A percentile compares a stretch with the other conserved stretches of the same genome.
These are phyloP conservation scores for Talaromyces marneffei DNA, from an alignment of 2,329 filamentous ascomycete genomes.

Conservation along the genomic window DNA sequence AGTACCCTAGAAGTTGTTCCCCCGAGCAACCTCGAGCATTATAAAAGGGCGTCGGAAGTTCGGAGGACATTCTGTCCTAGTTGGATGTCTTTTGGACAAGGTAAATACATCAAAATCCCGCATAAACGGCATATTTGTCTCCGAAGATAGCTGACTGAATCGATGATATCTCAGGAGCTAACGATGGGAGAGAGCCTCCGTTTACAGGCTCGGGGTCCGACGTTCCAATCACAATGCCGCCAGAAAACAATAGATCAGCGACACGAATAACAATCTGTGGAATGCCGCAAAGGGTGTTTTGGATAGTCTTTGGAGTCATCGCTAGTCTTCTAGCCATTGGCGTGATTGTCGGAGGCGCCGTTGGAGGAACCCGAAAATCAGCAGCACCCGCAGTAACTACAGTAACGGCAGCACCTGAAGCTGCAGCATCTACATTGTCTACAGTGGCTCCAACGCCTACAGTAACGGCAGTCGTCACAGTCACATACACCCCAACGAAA, in stretches of 20 bases:
- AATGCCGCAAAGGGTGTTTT: constrained; percentile 4
- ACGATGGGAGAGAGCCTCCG: not conserved
- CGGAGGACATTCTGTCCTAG: not conserved
- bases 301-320: constrained; percentile 4
- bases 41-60: constrained; percentile 2
- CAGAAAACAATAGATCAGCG: not conserved
- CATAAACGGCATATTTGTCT: not conserved
- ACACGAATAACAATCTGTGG: constrained; percentile 4
- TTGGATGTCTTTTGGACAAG: not conserved
- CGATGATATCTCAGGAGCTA: not conserved
- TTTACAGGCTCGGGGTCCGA: not conserved
- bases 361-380: not conserved
- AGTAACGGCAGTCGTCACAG: not conserved
- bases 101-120: not conserved
- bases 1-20: constrained; percentile 11
- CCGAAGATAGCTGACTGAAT: not conserved
- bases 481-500: not conserved
- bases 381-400: not conserved
- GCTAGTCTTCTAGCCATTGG: constrained; percentile 1
- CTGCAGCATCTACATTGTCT: too few species aligned
- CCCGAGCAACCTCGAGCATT: constrained; percentile 1
- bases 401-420: too few species aligned
- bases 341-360: constrained; percentile 7
- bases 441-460: too few species aligned
- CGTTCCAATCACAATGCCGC: not conserved